Base-by-base conservation (phyloP, 495 filamentous ascomycete genomes). In the Trichocladium uniseriatum region DNA sequence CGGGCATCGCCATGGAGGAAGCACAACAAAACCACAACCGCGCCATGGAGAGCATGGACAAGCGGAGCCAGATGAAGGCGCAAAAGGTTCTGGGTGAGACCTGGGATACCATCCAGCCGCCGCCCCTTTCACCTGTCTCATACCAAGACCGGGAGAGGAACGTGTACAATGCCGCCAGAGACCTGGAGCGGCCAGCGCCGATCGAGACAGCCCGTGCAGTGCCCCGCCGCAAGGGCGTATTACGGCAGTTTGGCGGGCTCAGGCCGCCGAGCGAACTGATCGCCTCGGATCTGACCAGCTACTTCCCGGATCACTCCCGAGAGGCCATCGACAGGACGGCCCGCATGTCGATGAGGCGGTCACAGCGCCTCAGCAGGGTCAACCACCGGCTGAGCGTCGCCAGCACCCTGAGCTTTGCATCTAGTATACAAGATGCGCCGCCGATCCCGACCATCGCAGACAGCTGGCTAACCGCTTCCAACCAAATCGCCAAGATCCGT, bases 391-490 rank as follows among this genome's bases (percentile, higher is more conserved):
- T 99, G 35, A 95, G 89, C 67, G 87, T 94, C 34, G 89, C 90
- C 15, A 96, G 89, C 67, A 99, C 92, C 54, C 75, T 86, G 52
- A 96, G 90, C 68, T 87, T 87, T 63, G 87, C 87, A 29, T 95
- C 89, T 16, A 95, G 85, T 59, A 72, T 95, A 48, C 85, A 83
- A 57, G 88, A 95, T 64, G 81, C 79, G 34, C 92, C 92, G 11
- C 92, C 92, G 5, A 86, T 99, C 52, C 92, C 92, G n/a, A 92
- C 83, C 47, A 95, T 99, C 55, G 89, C 91, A 21, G 90, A 96
- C 68, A 82, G 79, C 45, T 99, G 90, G 90, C 72, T 95, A 43
- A 85, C 81, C 49, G 75, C 76, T 21, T 73, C 70, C 34, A 73
- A 72, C 43, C 70, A 75, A 55, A 60, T 72, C 51, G 69, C 73